Evolutionary conservation across 2,329 filamentous ascomycete genomes (phyloP).

Genomic region (Hyphodiscus sp.): DNA sequence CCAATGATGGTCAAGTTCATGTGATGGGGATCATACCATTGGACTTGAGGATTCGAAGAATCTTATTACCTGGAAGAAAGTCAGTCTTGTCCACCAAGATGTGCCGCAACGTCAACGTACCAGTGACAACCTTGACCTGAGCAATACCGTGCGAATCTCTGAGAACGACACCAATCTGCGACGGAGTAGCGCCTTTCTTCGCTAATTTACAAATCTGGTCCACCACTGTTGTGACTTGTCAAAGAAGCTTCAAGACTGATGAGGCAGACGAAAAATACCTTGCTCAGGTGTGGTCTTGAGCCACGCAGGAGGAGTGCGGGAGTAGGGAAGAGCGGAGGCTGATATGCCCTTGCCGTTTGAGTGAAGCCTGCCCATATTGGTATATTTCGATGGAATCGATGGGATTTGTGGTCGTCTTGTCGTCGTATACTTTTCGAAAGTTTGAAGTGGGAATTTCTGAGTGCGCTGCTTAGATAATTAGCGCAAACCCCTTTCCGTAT

Average conservation of each 20-base stretch:
- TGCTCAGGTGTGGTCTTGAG: slow-evolving; percentile 98
- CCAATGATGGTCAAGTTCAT: slow-evolving; percentile 30
- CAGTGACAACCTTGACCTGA: slow-evolving; percentile 95
- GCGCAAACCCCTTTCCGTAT: not conserved
- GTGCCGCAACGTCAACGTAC: slow-evolving; percentile 46
- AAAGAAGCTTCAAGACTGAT: slow-evolving; percentile 51
- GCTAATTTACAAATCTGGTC: slow-evolving; percentile 99
- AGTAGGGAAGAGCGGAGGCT: slow-evolving; percentile 93
- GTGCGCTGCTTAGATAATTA: not conserved
- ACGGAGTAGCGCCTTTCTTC: slow-evolving; percentile 97
- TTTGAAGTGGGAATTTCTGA: not conserved
- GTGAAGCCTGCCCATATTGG: slow-evolving; percentile 93
- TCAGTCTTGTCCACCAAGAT: slow-evolving; percentile 12
- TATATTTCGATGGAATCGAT: slow-evolving; percentile 30
- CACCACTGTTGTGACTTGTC: slow-evolving; percentile 52
- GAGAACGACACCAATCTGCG: slow-evolving; percentile 98
- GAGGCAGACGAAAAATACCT: slow-evolving; percentile 75
- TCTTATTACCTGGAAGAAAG: slow-evolving; percentile 80
- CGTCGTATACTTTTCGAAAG: slow-evolving; percentile 9
- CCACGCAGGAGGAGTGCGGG: slow-evolving; percentile 86
- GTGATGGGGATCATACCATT: slow-evolving; percentile 65
- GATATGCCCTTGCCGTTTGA: slow-evolving; percentile 99
- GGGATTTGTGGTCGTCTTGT: slow-evolving; percentile 21
- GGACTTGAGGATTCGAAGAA: slow-evolving; percentile 97
- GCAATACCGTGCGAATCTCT: slow-evolving; percentile 97